Evolutionary conservation across 805 yeast species (phyloP), one percentile per base, ranked within the genome.

Genomic region (Sugiyamaella lignohabitans): DNA sequence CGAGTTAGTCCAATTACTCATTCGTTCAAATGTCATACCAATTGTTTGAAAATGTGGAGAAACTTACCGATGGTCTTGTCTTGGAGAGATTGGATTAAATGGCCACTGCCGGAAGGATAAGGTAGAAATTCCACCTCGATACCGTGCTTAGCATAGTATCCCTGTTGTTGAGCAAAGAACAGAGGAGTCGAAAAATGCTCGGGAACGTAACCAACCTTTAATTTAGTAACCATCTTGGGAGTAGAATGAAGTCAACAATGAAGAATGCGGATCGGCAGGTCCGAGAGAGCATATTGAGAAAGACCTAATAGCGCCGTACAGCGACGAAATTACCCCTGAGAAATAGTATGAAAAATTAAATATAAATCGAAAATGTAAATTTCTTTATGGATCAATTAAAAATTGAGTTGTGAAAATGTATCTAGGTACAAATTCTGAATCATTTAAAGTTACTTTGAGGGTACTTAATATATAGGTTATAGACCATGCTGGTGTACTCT

Each of bases 131-230:
- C 80, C 41, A 84, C 75, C 2, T 74, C 72, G 5, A 87, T 55
- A 23, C 76, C 78, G 29, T 65, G 59, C 5, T 65, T 64, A 4
- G 61, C 62, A 59, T 76, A 85, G 58, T 63, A 82, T 0, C 82
- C 82, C 42, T 85, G 72, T 40, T 68, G 51, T 49, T 72, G 59
- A 3, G 95, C 95, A 59, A 87, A 78, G 51, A 79, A 79, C 53
- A 88, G 68, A 3, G 96, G 96, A 0, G 96, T 84, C 35, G 93
- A 81, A 59, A 87, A 89, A 61, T 89, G 97, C 64, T 88, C 96
- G 2, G 96, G 96, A 44, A 88, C 80, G 66, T 78, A 84, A 2
- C 96, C 97, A 23, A 88, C 84, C 42, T 48, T 51, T 17, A 45
- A 37, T 30, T 39, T 45, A 19, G 44, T 22, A 29, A 34, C 38